Evolutionary conservation across 1,284 basidiomycete species (phyloP), one percentile per base, ranked within the genome.

Genomic region (Vanrija pseudolonga): DNA sequence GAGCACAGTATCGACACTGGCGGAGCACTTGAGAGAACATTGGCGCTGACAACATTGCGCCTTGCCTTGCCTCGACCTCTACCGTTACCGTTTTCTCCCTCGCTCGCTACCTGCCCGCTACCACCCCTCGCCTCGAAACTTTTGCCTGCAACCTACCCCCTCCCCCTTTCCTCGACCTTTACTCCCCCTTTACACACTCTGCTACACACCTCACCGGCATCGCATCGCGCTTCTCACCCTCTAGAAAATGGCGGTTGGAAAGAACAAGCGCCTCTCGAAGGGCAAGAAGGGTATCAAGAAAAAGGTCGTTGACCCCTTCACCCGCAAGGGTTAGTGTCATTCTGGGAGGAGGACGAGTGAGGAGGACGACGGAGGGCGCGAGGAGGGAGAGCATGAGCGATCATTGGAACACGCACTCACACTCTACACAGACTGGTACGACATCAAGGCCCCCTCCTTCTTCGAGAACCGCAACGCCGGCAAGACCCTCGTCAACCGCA

Each of bases 271-370:
- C 79, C 87, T 98, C 73, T 95, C 92, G 55, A 98, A 98, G 84
- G 94, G 95, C 76, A 98, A 98, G 86, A 98, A 98, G 84, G 93
- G 94, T 78, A 87, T 96, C 83, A 96, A 97, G 84, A 96, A 97
- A 83, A 95, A 95, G 86, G 91, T 95, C 78, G 93, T 98, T 68
- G 96, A 99, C 85, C 93, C 96, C 68, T 98, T 99, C 89, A 88
- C 95, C 69, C 88, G 95, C 82, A 99, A 99, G 83, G 95, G 92
- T 80, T 51, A 54, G 78, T 65, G 44, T 23, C 18, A 24, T 42
- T 22, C 23, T 19, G 19, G 36, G 17, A 17, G 14, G 38, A 47
- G 45, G 18, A 9, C 8, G 46, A 44, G 9, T n/a, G 19, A 14
- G 11, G 17, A 44, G 4, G 32, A 15, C 9, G 32, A 32, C 8